Evolutionary conservation across 331 rosid genomes (phyloP).

Genomic region (Pyracantha coccinea): DNA sequence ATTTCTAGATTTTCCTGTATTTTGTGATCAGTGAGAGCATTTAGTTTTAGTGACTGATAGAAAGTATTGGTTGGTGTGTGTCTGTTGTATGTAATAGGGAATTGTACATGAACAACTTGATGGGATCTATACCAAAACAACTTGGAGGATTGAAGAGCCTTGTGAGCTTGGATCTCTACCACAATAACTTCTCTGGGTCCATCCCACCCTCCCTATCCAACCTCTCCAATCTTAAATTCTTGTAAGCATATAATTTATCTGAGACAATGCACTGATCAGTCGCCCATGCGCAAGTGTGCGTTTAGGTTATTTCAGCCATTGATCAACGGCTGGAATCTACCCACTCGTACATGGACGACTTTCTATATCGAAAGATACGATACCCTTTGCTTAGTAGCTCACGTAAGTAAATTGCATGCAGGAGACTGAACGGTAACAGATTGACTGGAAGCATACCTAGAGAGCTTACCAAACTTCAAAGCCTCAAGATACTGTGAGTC

Average conservation of each 20-base stretch:
- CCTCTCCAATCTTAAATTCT: conserved; percentile 68
- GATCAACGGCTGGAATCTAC: neutral
- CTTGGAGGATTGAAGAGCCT: conserved; percentile 64
- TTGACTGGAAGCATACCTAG: conserved; percentile 50
- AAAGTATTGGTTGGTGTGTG: neutral
- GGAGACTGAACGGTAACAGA: conserved; percentile 62
- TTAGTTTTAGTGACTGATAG: neutral
- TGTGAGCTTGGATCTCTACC: conserved; percentile 76
- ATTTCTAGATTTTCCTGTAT: no score
- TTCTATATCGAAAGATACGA: no score
- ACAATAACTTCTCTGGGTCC: conserved; percentile 57
- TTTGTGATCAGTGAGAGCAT: neutral
- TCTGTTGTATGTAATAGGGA: conserved; percentile 35
- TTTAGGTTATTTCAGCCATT: no score
- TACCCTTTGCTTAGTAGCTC: neutral
- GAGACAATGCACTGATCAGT: no score
- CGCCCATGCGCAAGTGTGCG: no score
- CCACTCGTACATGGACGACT: neutral
- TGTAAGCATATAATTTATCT: no score
- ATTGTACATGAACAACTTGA: conserved; percentile 60
- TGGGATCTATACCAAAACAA: conserved; percentile 62
- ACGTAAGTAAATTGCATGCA: conserved; percentile 15
- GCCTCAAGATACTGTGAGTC: conserved; percentile 58
- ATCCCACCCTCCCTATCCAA: conserved; percentile 65
- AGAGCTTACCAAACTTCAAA: conserved; percentile 39